Conservation (phyloP, 1,139 yeast genomes). For the Candida sp. region DNA sequence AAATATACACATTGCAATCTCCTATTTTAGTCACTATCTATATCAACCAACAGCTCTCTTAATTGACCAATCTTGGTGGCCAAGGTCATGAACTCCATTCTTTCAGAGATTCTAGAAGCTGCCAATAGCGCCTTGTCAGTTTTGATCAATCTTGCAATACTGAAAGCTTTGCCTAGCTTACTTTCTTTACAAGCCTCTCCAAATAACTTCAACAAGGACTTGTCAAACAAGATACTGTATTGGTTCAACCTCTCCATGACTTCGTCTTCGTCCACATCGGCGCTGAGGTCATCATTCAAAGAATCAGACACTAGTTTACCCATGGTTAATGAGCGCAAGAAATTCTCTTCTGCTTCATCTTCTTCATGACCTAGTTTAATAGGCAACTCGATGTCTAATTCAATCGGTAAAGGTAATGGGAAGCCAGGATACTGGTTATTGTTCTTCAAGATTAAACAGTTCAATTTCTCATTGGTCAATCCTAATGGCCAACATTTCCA, state of each 20-base stretch:
- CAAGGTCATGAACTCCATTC: constrained; percentile 68
- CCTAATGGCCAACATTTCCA: constrained; percentile 92
- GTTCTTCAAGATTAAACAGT: constrained; percentile 77
- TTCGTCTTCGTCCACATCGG: constrained; percentile 45
- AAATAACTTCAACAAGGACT: constrained; percentile 73
- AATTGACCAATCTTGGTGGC: constrained; percentile 71
- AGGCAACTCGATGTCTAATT: constrained; percentile 74
- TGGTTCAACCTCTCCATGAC: constrained; percentile 51
- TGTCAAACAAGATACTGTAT: constrained; percentile 65
- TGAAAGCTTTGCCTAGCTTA: constrained; percentile 67
- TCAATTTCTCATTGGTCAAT: constrained; percentile 65
- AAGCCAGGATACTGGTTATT: constrained; percentile 57
- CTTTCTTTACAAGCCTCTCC: constrained; percentile 79
- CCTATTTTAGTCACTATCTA: constrained; percentile 24
- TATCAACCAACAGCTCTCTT: constrained; percentile 53
- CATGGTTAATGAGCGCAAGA: constrained; percentile 50
- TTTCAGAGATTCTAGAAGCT: constrained; percentile 82
- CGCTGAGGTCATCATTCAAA: constrained; percentile 33
- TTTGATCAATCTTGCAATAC: constrained; percentile 69
- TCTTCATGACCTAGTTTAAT: constrained; percentile 26
- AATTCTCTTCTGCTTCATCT: constrained; percentile 41
- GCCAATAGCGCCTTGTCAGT: constrained; percentile 84
- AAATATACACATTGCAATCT: background rate
- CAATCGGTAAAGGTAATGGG: constrained; percentile 87
- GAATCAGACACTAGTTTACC: constrained; percentile 55